phyloP scores from a whole-genome alignment of 176 grass and related monocot species.

The Elaeis guineensis region DNA sequence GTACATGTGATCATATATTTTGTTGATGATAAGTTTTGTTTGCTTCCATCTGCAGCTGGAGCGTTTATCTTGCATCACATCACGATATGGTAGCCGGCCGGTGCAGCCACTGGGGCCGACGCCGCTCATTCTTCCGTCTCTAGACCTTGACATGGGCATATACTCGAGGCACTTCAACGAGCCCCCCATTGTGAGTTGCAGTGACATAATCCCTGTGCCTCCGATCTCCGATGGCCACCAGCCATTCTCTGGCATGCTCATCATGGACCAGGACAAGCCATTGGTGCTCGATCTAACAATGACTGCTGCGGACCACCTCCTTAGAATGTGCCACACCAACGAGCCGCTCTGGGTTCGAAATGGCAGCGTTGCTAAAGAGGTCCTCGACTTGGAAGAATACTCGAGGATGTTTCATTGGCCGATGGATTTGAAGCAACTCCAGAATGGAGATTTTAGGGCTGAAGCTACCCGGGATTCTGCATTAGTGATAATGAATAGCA shows the following conservation, averaged over 20 bases:
- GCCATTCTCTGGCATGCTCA: constrained; percentile 17
- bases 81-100: constrained; percentile 41
- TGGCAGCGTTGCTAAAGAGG: constrained; percentile 13
- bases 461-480: constrained; percentile 71
- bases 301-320: constrained; percentile 51
- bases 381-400: constrained; percentile 50
- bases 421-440: constrained; percentile 36
- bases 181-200: constrained; percentile 31
- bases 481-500: constrained; percentile 92
- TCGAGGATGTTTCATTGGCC: constrained; percentile 58
- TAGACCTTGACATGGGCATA: constrained; percentile 83
- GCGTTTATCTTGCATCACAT: constrained; percentile 65
- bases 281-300: constrained; percentile 62
- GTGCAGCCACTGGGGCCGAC: constrained; percentile 29
- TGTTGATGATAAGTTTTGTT: neutral
- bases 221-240: constrained; percentile 14
- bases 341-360: constrained; percentile 51
- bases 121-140: constrained; percentile 40
- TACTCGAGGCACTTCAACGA: constrained; percentile 71
- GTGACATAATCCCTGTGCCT: constrained; percentile 31
- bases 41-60: constrained; percentile 52
- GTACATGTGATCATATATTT: too few relatives aligned
- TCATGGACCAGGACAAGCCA: constrained; percentile 68
- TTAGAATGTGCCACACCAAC: constrained; percentile 42
- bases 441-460: constrained; percentile 19